Base-by-base conservation (phyloP, 805 yeast genomes). In the Metschnikowia lochheadii region DNA sequence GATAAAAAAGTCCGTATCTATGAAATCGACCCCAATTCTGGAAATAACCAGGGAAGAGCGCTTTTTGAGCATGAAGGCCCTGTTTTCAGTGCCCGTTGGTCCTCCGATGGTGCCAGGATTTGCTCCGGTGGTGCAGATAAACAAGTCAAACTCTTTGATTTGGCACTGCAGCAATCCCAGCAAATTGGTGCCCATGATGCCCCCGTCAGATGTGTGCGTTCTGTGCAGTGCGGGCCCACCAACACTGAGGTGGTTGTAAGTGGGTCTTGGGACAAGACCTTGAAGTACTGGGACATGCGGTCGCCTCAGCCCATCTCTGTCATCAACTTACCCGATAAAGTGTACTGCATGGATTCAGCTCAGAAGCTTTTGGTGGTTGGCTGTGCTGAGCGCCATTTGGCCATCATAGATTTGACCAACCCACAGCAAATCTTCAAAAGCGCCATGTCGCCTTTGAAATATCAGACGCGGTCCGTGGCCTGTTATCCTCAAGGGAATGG, bases 251-350 rank as follows among this genome's bases (percentile, higher is more conserved):
- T 88, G 56, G 82, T 92, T 26, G 97, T 90, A 3, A 82, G 91
- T 40, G 97, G 96, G 6, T 89, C 97, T 6, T 94, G 97, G 97
- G 99, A 94, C 69, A 90, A 89, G 70, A 89, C 97, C 1, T 70
- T 94, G 55, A 84, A 82, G 65, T 94, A 94, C 69, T 92, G 99
- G 99, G 98, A 94, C 69, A 76, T 87, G 71, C 83, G 97, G 63
- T 83, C 84, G 57, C 87, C 85, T 41, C 84, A 81, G 59, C 94
- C 98, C 15, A 79, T 92, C 18, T 80, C 90, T 17, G 87, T 96
- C 3, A 72, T 94, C 38, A 80, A 80, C 61, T 73, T 94, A 65
- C 96, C 98, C 0, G 98, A 94, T 58, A 76, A 96, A 48, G 96
- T 89, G 0, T 92, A 90, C 70, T 74, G 90, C 11, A 86, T 92